Base-by-base conservation (phyloP, 1,284 basidiomycete genomes). In the Gymnopus androsaceus region DNA sequence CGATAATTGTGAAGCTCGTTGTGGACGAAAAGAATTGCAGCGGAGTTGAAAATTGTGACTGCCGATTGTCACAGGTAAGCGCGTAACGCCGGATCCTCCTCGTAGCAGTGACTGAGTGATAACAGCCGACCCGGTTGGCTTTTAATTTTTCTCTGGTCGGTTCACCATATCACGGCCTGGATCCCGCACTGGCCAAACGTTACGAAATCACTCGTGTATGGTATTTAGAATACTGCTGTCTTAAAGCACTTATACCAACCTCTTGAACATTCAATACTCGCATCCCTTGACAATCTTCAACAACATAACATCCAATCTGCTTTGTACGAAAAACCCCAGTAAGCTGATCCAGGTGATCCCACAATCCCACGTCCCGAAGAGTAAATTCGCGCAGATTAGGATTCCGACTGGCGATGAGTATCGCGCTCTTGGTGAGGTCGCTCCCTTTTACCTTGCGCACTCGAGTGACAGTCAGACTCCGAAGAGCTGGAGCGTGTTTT, bases 311-410 rank as follows among this genome's bases (percentile, higher is more conserved):
- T 27, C 61, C 52, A 19, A 59, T 42, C 12, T 51, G 51, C 27
- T 53, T 56, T 4, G 59, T 54, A 8, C 58, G 53, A 44, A 56
- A 63, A 7, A 59, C 45, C 8, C 57, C 52, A 41, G 54, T 56
- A 12, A 63, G 49, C 49, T 64, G 61, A 45, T 65, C 61, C 15
- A 52, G 51, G 34, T 62, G 62, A 45, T 65, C 59, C 64, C 64
- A 65, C 11, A 55, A 48, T 19, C 48, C 21, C 5, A 64, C 62
- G 50, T 62, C 59, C n/a, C 62, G 56, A 38, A 65, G 56, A 14
- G 40, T 52, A 23, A 63, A 61, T 37, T 59, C 51, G 21, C 54
- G 44, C 12, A 65, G 46, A 23, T 56, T 51, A 11, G 54, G 55
- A 42, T 61, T 59, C 30, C 45, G 53, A 21, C 48, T 45, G 23